Evolutionary conservation across 768 basidiomycete genomes (phyloP), one percentile per base, ranked within the genome.

Genomic region (Royoungia palumana): DNA sequence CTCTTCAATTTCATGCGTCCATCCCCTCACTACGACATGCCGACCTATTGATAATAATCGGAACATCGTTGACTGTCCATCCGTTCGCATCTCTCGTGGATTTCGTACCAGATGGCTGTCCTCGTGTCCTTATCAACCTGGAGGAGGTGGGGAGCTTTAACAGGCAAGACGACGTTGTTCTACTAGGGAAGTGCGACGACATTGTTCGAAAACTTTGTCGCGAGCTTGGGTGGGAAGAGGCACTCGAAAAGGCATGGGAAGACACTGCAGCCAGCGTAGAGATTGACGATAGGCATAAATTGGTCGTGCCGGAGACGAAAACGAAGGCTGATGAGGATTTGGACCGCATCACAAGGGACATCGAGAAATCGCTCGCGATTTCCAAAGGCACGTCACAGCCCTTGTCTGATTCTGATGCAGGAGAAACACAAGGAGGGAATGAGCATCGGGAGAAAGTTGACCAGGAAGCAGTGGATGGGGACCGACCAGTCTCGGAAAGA

Each of bases 31-130:
- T 96, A 25, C 59, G 60, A 6, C 52, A 73, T n/a, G 90, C 89
- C 8, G 93, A 98, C 66, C 76, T 98, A 19, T 78, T 96, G 34
- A 83, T 97, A 57, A 80, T 96, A 38, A 84, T 96, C 56, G 94
- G 94, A 22, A 97, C 94, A 0, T 94, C 92, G 2, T 75, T 95
- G 40, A 84, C 81, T 0, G 89, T 94, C 11, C 82, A 87, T 44
- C 92, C 91, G 2, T 96, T 98, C 64, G 92, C 94, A 6, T 80
- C 81, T 1, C 80, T 98, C 20, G 78, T 86, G 10, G 67, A 71
- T 36, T 65, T 77, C 47, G 82, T 87, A 0, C 72, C 74, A 5
- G 50, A 69, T 2, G 55, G 56, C 9, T 90, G 85, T 57, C 91
- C 88, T 3, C 85, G 94, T 2, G 76, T 95, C n/a, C 76, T 97